These are phyloP conservation scores for Didymella glomerata DNA, from an alignment of 2,329 filamentous ascomycete species.

Conservation along the genomic window DNA sequence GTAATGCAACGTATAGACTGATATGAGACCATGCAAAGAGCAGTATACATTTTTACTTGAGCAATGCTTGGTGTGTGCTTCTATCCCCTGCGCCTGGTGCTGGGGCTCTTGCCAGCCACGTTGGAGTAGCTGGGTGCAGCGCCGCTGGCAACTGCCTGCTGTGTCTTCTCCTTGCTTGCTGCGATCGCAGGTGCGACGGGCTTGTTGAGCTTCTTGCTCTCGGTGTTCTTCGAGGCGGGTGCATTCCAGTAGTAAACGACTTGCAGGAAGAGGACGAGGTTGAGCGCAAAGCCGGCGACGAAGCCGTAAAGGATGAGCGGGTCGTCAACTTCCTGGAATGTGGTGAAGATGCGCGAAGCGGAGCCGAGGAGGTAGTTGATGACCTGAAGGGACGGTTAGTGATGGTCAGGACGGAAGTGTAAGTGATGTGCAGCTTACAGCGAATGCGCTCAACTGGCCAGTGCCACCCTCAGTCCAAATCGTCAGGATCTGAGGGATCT, in stretches of 20 bases:
- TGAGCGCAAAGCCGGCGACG: conserved; percentile 88
- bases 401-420: neutral
- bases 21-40: neutral
- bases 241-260: conserved; percentile 97
- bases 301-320: conserved; percentile 96
- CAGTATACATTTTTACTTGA: neutral
- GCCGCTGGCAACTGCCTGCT: conserved; percentile 49
- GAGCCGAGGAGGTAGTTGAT: conserved; percentile 98
- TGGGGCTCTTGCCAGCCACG: conserved; percentile 58
- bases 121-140: conserved; percentile 49
- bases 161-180: conserved; percentile 43
- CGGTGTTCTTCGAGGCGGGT: conserved; percentile 40
- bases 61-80: neutral
- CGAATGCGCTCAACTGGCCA: conserved; percentile 94
- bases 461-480: conserved; percentile 88
- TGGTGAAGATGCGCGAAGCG: conserved; percentile 95
- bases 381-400: conserved; percentile 65
- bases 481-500: conserved; percentile 89
- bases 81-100: conserved; percentile 64
- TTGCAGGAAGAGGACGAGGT: conserved; percentile 84
- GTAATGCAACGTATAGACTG: no score
- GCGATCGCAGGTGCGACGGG: conserved; percentile 41
- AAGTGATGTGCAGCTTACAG: conserved; percentile 66
- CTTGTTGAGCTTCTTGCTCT: conserved; percentile 51
- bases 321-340: conserved; percentile 95